Percentiles rank a stretch among this genome's conserved stretches.
Evolutionary conservation across 495 filamentous ascomycete species (phyloP).

Genomic region (Xylaria grammica): DNA sequence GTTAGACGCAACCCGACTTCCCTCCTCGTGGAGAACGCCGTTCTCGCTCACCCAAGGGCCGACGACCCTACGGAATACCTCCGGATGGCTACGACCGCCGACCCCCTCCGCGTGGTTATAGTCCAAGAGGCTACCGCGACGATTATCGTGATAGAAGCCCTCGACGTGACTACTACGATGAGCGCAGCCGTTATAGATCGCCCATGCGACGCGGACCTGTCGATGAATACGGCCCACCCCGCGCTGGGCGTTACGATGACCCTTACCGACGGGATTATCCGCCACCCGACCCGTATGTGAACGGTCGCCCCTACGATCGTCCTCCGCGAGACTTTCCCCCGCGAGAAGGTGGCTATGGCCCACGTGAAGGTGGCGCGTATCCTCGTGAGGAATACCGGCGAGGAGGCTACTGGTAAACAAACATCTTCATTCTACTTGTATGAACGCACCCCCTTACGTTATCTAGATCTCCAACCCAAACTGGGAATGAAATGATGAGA

Average conservation of each 20-base stretch:
- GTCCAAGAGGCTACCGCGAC: slow-evolving; percentile 65
- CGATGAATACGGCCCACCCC: slow-evolving; percentile 74
- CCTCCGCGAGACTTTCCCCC: slow-evolving; percentile 60
- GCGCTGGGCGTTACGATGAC: slow-evolving; percentile 67
- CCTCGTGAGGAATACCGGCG: slow-evolving; percentile 52
- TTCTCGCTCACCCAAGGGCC: slow-evolving; percentile 66
- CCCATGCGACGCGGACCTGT: slow-evolving; percentile 73
- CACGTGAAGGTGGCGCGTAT: slow-evolving; percentile 51
- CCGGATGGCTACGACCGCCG: slow-evolving; percentile 78
- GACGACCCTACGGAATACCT: slow-evolving; percentile 67
- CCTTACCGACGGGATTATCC: slow-evolving; percentile 66
- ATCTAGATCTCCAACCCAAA: slow-evolving; percentile 32
- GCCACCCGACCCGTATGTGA: slow-evolving; percentile 68
- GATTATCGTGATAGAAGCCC: slow-evolving; percentile 88
- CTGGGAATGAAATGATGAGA: slow-evolving; percentile 20
- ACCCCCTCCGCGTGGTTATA: slow-evolving; percentile 79
- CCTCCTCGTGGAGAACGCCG: slow-evolving; percentile 73
- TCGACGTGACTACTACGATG: slow-evolving; percentile 83
- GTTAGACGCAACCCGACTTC: slow-evolving; percentile 63
- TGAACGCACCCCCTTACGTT: slow-evolving; percentile 40
- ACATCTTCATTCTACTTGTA: slow-evolving; percentile 32
- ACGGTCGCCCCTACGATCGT: slow-evolving; percentile 66
- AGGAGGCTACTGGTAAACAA: slow-evolving; percentile 52
- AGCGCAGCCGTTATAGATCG: slow-evolving; percentile 77
- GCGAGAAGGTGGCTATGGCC: slow-evolving; percentile 54